Conservation (phyloP, 306 rosid genomes). For the Hippophae tibetana region DNA sequence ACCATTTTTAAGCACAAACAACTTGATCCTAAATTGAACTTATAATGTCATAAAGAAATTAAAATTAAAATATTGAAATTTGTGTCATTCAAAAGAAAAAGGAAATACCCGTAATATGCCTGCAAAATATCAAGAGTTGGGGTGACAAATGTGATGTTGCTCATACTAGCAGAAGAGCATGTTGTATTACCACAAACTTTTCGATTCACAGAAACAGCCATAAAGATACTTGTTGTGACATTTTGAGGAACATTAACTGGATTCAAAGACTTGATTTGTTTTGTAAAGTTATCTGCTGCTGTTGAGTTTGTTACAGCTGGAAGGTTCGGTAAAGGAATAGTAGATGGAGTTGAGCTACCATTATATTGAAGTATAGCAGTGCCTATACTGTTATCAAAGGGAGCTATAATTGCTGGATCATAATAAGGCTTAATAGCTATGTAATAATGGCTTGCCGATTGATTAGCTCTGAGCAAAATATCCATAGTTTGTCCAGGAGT, state of each 20-base stretch:
- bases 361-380: slow-evolving; percentile 3
- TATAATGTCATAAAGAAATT: too few relatives aligned
- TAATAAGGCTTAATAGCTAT: slow-evolving; percentile 11
- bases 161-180: slow-evolving; percentile 22
- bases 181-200: slow-evolving; percentile 15
- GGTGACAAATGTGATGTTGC: slow-evolving; percentile 22
- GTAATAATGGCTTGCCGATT: slow-evolving; percentile 11
- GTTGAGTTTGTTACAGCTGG: not conserved
- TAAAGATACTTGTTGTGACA: slow-evolving; percentile 7
- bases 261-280: slow-evolving; percentile 17
- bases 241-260: slow-evolving; percentile 19
- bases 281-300: slow-evolving; percentile 12
- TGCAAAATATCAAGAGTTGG: slow-evolving; percentile 19
- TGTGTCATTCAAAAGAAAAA: not conserved
- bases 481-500: slow-evolving; percentile 49
- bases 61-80: too few relatives aligned
- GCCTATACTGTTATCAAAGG: slow-evolving; percentile 8
- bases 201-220: slow-evolving; percentile 19
- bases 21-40: too few relatives aligned
- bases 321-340: not conserved
- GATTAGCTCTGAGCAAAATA: slow-evolving; percentile 27
- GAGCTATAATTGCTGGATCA: not conserved
- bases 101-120: slow-evolving; percentile 24
- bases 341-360: not conserved
- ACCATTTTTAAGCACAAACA: too few relatives aligned